Base-by-base conservation (phyloP, 2,329 filamentous ascomycete species). In the Botrytis paeoniae region DNA sequence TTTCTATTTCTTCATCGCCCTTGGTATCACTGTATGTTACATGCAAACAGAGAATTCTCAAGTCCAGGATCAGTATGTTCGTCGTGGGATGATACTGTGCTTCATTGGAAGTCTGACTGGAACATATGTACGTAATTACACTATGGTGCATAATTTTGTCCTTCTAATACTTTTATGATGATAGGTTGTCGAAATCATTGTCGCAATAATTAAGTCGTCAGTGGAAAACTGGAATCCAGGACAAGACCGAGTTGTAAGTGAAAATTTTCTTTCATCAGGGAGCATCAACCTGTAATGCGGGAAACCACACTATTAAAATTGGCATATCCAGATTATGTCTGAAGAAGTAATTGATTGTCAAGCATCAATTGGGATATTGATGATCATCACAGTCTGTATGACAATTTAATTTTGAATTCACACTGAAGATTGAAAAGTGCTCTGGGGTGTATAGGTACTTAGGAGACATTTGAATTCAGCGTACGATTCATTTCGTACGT, bases 1-100 rank as follows among this genome's bases (percentile, higher is more conserved):
- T 77, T 65, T 84, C 71, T 91, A 88, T 81, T 92, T 89, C 79
- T 80, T 87, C 69, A 75, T 85, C 70, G 83, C 89, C 14, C 85
- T 85, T 37, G 80, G 84, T 43, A 76, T 88, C 69, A 86, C 86
- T 6, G 82, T 87, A 54, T 89, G 86, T 79, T 87, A 85, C 29
- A 82, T 90, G 39, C 86, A 88, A 76, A 85, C 85, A 83, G 80
- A 77, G 78, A 82, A 20, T 77, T 81, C 68, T 80, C 80, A 74
- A 76, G 79, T 72, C 73, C 35, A 82, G 77, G 76, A 79, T 78
- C 73, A 83, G 59, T 82, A 84, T 73, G 81, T 82, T 71, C 83
- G 84, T 69, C 84, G 84, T 69, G 81, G 78, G 73, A 78, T 85
- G 64, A 83, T 87, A 74, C 80, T 85, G 25, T 82, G 78, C 70